Evolutionary conservation across 129 eudicot genomes (phyloP), one percentile per base, ranked within the genome.

Genomic region (Tagetes patula): DNA sequence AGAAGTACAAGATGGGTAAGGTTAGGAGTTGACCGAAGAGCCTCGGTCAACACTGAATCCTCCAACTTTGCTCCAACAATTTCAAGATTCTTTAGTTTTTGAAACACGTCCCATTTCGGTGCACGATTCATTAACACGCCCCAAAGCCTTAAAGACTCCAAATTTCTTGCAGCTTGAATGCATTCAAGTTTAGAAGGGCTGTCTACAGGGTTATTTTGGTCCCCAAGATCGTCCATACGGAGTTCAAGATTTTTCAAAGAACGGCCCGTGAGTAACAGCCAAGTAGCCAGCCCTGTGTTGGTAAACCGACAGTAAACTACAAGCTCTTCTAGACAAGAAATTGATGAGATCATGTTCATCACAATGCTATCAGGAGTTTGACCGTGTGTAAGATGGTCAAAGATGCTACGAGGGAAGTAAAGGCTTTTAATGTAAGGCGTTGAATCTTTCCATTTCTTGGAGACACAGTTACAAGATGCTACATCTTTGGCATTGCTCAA

Each of bases 221-320:
- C 91, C 31, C 55, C 59, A 56, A 85, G 90, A 83, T 82, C 79
- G 54, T 93, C 98, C 88, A 89, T 77, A 8, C 96, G 75, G 12
- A 93, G 90, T 77, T 93, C 98, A 52, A 93, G 92, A 36, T 50
- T 74, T 67, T 69, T 85, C 60, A 93, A 75, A 3, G 90, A 78
- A 12, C 81, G 27, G 13, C 96, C 86, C 50, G 68, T 60, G 7
- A n/a, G 30, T 10, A 43, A 62, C 6, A 93, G 84, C 96, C 96
- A 93, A 4, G 87, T 84, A 12, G 86, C 79, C 3, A 93, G 92
- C 32, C 90, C 90, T 5, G 53, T 2, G 11, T 76, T 60, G 1
- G 96, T 75, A 73, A 89, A 93, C 39, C 96, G 95, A 77, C 89
- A 93, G 65, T 89, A 93, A 43, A 93, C 96, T 34, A 89, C 86